Conservation (phyloP, 345 rosid genomes). For the Carallia brachiata region DNA sequence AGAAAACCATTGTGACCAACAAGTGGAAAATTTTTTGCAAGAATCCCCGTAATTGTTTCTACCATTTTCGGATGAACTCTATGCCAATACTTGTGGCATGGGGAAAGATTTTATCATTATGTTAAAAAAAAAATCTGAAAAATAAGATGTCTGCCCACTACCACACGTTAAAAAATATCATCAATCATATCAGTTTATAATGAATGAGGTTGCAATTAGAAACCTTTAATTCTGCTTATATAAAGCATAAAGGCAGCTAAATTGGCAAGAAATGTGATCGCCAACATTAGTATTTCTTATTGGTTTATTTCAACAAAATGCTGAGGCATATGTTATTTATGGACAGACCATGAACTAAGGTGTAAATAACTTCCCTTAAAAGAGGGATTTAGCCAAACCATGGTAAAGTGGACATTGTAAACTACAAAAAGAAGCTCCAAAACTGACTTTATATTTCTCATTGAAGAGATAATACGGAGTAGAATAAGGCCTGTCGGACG, state of each 20-base stretch:
- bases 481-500: conserved; percentile 39
- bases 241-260: not conserved
- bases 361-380: no score
- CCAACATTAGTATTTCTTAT: not conserved
- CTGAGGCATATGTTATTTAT: not conserved
- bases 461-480: conserved; percentile 24
- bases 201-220: no score
- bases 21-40: not conserved
- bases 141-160: no score
- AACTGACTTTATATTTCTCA: conserved; percentile 29
- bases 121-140: no score
- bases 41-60: not conserved
- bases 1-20: not conserved
- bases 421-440: conserved; percentile 22
- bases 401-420: not conserved
- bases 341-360: no score
- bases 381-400: no score
- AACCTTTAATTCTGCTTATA: no score
- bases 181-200: no score
- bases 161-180: no score
- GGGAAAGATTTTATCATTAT: no score
- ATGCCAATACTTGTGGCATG: no score
- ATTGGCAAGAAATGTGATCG: not conserved
- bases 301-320: not conserved
- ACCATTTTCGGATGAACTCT: not conserved